Evolutionary conservation across 129 eudicot genomes (phyloP), one percentile per base, ranked within the genome.

Genomic region (Pittosporum tobira): DNA sequence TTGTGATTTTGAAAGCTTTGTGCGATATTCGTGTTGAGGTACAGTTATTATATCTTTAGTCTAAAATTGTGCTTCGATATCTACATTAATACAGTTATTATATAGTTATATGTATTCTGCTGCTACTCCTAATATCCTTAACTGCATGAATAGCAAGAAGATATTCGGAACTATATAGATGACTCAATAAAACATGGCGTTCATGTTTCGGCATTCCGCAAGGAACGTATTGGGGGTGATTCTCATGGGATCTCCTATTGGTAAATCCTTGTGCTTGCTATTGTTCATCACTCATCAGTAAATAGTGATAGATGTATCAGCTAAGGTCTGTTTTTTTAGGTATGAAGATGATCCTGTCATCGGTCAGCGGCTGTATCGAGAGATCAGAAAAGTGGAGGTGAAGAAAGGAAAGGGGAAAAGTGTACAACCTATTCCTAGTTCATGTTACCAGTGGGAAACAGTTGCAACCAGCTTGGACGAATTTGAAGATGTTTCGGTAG

Each of bases 1-100:
- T 87, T 65, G 79, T 78, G 57, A 91, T 91, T 61, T 55, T 91
- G 57, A 91, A 91, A 74, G 94, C 99, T 14, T 64, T 91, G 38
- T 91, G 99, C 63, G 99, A 91, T 70, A 91, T 91, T 62, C 99
- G 99, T 62, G 99, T 91, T 44, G 96, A 91, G 99, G 99, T 91
- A 86, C 27, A 11, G 1, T 3, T 16, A 22, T 50, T 1, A n/a
- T n/a, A n/a, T n/a, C 7, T 19, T 49, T 12, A 25, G 13, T 52
- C 3, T 9, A 10, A 45, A 16, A 19, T 29, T 19, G 44, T 18
- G 14, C 14, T 53, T 16, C 11, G 4, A 28, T 14, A 15, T 30
- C 31, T 31, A 19, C 18, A 3, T 10, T 19, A 21, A 18, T 18
- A 22, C 0, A 16, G 49, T n/a, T 45, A 10, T 40, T 1, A 40